Evolutionary conservation across 495 filamentous ascomycete species (phyloP).

Genomic region (Chaetomium tenue): DNA sequence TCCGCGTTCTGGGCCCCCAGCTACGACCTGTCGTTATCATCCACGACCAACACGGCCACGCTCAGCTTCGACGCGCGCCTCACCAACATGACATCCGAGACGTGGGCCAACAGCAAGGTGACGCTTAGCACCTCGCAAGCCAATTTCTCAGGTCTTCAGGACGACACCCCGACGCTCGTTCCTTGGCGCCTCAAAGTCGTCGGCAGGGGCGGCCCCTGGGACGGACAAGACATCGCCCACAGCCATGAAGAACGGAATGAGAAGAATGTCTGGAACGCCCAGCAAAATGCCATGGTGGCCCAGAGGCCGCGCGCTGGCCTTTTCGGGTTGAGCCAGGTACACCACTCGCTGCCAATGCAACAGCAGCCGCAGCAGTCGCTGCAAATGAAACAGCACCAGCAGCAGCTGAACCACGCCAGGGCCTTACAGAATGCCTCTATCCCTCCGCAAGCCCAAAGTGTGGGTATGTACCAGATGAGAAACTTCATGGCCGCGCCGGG

Average conservation of each 20-base stretch:
- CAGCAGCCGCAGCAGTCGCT: too few species aligned
- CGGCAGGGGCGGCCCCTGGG: conserved; percentile 25
- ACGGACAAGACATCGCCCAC: conserved; percentile 26
- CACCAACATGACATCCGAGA: conserved; percentile 63
- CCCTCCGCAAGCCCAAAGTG: background rate
- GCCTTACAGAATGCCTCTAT: too few species aligned
- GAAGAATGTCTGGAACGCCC: conserved; percentile 28
- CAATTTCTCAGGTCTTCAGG: conserved; percentile 58
- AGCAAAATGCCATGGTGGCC: conserved; percentile 22
- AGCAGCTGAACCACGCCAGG: too few species aligned
- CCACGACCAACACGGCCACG: conserved; percentile 51
- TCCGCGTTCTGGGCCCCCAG: conserved; percentile 63
- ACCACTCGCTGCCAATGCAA: background rate
- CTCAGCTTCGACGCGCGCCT: conserved; percentile 65
- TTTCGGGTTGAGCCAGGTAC: conserved; percentile 33
- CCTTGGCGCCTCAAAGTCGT: conserved; percentile 60
- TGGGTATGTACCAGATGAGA: background rate
- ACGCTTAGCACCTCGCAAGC: conserved; percentile 68
- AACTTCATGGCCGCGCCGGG: too few species aligned
- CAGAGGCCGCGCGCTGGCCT: conserved; percentile 38
- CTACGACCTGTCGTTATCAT: conserved; percentile 64
- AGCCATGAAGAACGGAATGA: conserved; percentile 34
- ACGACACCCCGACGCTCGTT: conserved; percentile 55
- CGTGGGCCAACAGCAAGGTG: conserved; percentile 64
- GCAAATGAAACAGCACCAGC: too few species aligned